Conservation (phyloP, 768 basidiomycete species). For the Myochromella boudieri region DNA sequence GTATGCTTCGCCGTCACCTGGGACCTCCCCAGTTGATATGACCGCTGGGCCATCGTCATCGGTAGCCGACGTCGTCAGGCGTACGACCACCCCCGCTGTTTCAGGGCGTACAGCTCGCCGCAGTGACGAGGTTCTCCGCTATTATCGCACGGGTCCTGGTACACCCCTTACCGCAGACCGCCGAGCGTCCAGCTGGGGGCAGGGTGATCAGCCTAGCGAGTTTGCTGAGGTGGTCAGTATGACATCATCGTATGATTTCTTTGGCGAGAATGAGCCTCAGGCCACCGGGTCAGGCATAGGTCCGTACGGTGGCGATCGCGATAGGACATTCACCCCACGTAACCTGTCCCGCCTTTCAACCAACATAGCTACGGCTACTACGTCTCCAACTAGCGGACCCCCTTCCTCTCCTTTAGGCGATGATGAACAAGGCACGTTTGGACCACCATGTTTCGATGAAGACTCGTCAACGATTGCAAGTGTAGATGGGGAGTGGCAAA, state of each 20-base stretch:
- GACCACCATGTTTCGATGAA: constrained; percentile 38
- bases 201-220: constrained; percentile 40
- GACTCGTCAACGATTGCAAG: constrained; percentile 55
- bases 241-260: constrained; percentile 34
- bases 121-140: constrained; percentile 48
- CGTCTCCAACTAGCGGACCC: constrained; percentile 1
- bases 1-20: constrained; percentile 8
- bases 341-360: constrained; percentile 16
- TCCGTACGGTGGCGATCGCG: constrained; percentile 14
- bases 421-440: constrained; percentile 16
- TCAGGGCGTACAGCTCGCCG: constrained; percentile 27
- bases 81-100: background rate
- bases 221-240: constrained; percentile 31
- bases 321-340: constrained; percentile 15
- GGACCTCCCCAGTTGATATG: constrained; percentile 4
- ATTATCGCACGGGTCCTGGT: constrained; percentile 22
- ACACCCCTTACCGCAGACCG: constrained; percentile 41
- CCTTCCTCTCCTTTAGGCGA: constrained; percentile 13
- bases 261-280: constrained; percentile 43
- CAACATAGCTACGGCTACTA: constrained; percentile 1
- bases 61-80: background rate
- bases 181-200: constrained; percentile 68
- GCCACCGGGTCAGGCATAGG: too few species aligned
- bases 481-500: constrained; percentile 22
- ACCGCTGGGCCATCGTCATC: constrained; percentile 3